Conservation (phyloP, 2,329 filamentous ascomycete species). For the Ophiostoma angusticollis region DNA sequence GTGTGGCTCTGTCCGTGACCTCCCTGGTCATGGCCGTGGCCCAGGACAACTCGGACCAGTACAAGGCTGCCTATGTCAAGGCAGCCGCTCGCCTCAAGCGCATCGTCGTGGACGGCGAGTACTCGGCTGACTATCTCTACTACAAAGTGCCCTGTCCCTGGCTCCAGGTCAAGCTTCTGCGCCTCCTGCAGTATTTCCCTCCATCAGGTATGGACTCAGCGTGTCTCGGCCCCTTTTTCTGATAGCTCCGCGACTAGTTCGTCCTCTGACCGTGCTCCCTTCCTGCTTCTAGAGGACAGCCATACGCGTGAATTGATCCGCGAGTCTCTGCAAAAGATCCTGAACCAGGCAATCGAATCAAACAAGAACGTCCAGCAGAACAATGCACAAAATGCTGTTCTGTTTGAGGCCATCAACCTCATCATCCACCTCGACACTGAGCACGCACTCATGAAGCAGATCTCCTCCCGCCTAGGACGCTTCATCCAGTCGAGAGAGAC, state of each 20-base stretch:
- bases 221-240: no score
- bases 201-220: no score
- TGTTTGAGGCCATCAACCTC: constrained; percentile 97
- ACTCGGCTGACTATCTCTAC: constrained; percentile 84
- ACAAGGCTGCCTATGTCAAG: constrained; percentile 89
- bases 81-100: constrained; percentile 80
- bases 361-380: constrained; percentile 99
- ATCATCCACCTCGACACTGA: constrained; percentile 97
- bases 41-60: constrained; percentile 88
- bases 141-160: constrained; percentile 99
- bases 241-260: no score
- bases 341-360: constrained; percentile 82
- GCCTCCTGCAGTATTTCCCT: constrained; percentile 88
- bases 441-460: constrained; percentile 87
- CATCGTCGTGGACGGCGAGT: constrained; percentile 82
- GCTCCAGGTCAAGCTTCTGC: constrained; percentile 90
- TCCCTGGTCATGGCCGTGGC: constrained; percentile 89
- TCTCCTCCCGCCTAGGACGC: constrained; percentile 77
- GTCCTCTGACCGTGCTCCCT: no score
- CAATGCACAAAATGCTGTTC: constrained; percentile 93
- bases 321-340: constrained; percentile 78
- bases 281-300: no score
- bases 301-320: constrained; percentile 86
- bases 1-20: constrained; percentile 87
- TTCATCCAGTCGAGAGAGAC: constrained; percentile 97